Evolutionary conservation across 257 asterid species (phyloP).

Genomic region (Forsythia suspensa): DNA sequence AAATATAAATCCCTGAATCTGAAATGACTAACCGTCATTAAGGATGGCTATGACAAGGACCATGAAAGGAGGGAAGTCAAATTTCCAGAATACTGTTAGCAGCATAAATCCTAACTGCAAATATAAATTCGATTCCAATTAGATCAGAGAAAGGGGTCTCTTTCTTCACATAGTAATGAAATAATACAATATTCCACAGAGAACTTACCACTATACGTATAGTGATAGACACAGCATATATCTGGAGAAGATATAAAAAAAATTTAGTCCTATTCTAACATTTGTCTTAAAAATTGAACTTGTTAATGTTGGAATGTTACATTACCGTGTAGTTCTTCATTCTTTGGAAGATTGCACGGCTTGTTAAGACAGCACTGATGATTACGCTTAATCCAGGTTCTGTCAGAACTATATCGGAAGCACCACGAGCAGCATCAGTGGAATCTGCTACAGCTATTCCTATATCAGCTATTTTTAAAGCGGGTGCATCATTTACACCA

Average conservation of each 20-base stretch:
- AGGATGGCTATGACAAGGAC: constrained; percentile 41
- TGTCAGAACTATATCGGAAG: constrained; percentile 38
- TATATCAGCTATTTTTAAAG: constrained; percentile 35
- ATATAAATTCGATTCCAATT: background rate
- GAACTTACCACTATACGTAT: constrained; percentile 39
- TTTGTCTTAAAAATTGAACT: background rate
- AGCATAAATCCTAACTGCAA: constrained; percentile 37
- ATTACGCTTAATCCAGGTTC: constrained; percentile 39
- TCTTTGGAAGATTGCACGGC: constrained; percentile 41
- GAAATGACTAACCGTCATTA: constrained; percentile 31
- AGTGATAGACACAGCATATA: constrained; percentile 41
- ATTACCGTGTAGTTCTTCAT: constrained; percentile 40
- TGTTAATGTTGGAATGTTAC: background rate
- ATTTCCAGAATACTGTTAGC: constrained; percentile 30
- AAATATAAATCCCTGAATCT: background rate
- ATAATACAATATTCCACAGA: background rate
- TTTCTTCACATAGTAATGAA: background rate
- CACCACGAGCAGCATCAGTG: constrained; percentile 41
- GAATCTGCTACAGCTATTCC: constrained; percentile 43
- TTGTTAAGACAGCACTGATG: constrained; percentile 37
- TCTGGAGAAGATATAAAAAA: constrained; percentile 21
- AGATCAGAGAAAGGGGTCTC: background rate
- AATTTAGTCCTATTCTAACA: constrained; percentile 4
- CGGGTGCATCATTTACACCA: constrained; percentile 43
- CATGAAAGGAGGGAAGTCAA: constrained; percentile 43